Conservation (phyloP, 2,329 filamentous ascomycete genomes). For the Colletotrichum lini region DNA sequence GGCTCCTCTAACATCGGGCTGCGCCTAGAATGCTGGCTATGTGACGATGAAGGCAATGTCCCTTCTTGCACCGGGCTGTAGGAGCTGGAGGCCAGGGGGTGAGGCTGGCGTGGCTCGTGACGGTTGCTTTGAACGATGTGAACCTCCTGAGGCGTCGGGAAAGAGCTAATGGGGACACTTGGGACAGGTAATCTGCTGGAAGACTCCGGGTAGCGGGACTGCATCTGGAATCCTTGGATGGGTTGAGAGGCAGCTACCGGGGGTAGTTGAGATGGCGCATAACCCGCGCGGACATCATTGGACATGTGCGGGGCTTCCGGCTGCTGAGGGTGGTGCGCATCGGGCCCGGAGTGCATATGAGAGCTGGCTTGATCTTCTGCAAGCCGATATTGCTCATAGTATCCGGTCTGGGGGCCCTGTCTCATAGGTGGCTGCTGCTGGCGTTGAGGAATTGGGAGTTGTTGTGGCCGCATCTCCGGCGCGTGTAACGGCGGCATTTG, state of each 20-base stretch:
- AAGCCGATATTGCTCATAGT: slow-evolving; percentile 35
- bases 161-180: neutral
- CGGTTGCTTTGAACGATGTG: slow-evolving; percentile 37
- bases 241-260: slow-evolving; percentile 16
- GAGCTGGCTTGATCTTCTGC: slow-evolving; percentile 23
- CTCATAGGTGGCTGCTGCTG: slow-evolving; percentile 29
- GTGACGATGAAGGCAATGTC: slow-evolving; percentile 27
- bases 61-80: slow-evolving; percentile 34
- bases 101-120: slow-evolving; percentile 25
- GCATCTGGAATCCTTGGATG: slow-evolving; percentile 28
- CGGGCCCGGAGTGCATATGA: slow-evolving; percentile 6
- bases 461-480: slow-evolving; percentile 31
- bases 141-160: slow-evolving; percentile 30
- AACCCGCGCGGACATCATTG: slow-evolving; percentile 14
- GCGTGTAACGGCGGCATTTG: slow-evolving; percentile 33
- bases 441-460: slow-evolving; percentile 27
- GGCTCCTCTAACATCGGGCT: slow-evolving; percentile 36
- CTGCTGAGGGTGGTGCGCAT: slow-evolving; percentile 10
- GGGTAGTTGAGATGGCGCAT: slow-evolving; percentile 21
- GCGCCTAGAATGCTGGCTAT: slow-evolving; percentile 28
- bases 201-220: slow-evolving; percentile 27
- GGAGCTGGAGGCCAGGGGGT: slow-evolving; percentile 26
- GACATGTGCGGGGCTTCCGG: slow-evolving; percentile 23
- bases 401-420: slow-evolving; percentile 22
- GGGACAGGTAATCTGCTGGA: slow-evolving; percentile 22